Base-by-base conservation (phyloP, 2,329 filamentous ascomycete species). In the Pyrenochaeta sp. region DNA sequence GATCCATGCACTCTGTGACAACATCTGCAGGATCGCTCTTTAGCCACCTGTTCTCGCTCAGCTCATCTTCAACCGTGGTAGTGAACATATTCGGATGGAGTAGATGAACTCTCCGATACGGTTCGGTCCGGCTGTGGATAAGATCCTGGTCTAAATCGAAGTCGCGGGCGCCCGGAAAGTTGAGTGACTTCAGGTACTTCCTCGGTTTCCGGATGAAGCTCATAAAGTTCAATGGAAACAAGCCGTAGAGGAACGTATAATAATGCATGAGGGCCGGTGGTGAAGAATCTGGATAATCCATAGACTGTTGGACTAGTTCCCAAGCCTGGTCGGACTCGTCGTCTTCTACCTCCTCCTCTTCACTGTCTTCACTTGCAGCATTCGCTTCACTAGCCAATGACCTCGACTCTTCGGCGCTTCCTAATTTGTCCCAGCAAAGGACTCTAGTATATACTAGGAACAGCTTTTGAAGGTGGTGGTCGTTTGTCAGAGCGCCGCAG, bases 191-290 rank as follows among this genome's bases (percentile, higher is more conserved):
- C 9, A 95, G 81, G 71, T 91, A 94, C 62, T 90, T 87, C 65
- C 92, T 88, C 2, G 91, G 91, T 71, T 94, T 94, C 55, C 91
- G 86, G 61, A 95, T 90, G 72, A 94, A 95, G 75, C 90, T 90
- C 86, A 92, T 90, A 67, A 95, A 92, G 73, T 94, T 94, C 71
- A 94, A 86, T 1, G 91, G 91, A 63, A 94, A 95, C 4, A 95
- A 79, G 0, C 91, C 92, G 66, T 95, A 95, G 0, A 95, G 82
- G 27, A 93, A 89, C 2, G 91, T 93, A 68, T 93, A 95, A 75
- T 92, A 93, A 66, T 89, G 86, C 52, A 88, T 78, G 1, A 94
- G 82, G 58, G 91, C 88, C 5, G 88, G 86, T 2, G 92, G 85
- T 2, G 84, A 80, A 8, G 62, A 65, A 37, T 72, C 69, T 5